Evolutionary conservation across 352 stramenopile genomes (phyloP).

Genomic region (Elongisporangium senticosum): DNA sequence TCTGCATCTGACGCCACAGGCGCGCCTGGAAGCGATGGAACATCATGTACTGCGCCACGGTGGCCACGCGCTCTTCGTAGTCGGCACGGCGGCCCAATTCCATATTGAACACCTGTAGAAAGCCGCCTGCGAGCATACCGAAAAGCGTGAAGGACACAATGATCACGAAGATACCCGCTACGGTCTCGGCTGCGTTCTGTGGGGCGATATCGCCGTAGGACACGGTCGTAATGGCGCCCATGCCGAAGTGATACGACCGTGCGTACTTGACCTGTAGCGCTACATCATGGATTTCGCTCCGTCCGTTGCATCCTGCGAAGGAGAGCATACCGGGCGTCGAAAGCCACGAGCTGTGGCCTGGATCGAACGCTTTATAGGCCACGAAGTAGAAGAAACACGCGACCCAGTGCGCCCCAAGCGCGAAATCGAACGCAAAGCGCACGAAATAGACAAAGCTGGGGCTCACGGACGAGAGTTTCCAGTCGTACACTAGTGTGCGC

Average conservation of each 20-base stretch:
- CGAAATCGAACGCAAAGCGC: slow-evolving; percentile 40
- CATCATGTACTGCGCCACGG: slow-evolving; percentile 53
- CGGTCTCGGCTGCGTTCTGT: slow-evolving; percentile 54
- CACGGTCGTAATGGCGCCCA: slow-evolving; percentile 70
- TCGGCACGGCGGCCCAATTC: slow-evolving; percentile 56
- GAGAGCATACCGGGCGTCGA: slow-evolving; percentile 52
- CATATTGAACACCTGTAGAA: slow-evolving; percentile 69
- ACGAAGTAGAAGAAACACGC: slow-evolving; percentile 34
- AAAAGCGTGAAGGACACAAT: slow-evolving; percentile 64
- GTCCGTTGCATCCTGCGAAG: slow-evolving; percentile 22
- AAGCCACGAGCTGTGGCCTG: slow-evolving; percentile 29
- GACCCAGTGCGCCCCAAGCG: slow-evolving; percentile 47
- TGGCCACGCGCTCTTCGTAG: slow-evolving; percentile 57
- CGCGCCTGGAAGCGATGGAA: slow-evolving; percentile 51
- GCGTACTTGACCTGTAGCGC: slow-evolving; percentile 32
- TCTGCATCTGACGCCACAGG: slow-evolving; percentile 66
- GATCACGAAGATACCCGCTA: slow-evolving; percentile 49
- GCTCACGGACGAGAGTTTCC: slow-evolving; percentile 11
- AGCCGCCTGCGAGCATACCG: slow-evolving; percentile 65
- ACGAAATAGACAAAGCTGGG: slow-evolving; percentile 28
- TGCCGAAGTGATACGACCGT: slow-evolving; percentile 62
- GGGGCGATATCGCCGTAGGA: slow-evolving; percentile 68
- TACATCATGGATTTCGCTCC: slow-evolving; percentile 27
- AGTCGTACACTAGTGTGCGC: too few relatives aligned
- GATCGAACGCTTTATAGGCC: too few relatives aligned